Evolutionary conservation across 139 green algal genomes (phyloP), one percentile per base, ranked within the genome.

Genomic region (Chlamydomonas sp.): DNA sequence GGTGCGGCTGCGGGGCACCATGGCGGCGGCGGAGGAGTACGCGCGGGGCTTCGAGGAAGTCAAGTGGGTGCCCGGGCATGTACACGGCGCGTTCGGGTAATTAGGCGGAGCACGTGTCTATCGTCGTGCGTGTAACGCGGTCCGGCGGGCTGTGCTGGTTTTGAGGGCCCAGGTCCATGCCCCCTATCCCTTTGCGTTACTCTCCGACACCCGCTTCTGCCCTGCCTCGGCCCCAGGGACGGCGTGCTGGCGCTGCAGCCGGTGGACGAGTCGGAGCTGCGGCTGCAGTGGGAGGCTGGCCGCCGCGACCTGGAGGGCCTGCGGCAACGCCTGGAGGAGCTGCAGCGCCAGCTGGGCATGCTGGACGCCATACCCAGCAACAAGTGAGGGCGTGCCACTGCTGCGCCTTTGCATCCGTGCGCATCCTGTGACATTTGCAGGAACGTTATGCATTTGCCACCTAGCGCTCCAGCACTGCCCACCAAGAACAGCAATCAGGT

Each of bases 1-100:
- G 14, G 77, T 83, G 8, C 77, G 85, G 16, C 77, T 94, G 73
- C 15, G 76, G 63, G n/a, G 31, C 5, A 85, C 88, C 7, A 91
- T 96, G 69, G 84, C 90, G 31, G 64, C 78, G 58, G 91, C 89
- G 62, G 91, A 94, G 66, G 64, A 75, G 62, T 91, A 91, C 78
- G 91, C 89, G 80, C 77, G 75, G 17, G 82, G 88, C 6, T 93
- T 91, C 63, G 49, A 63, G 20, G 49, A 60, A 1, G 93, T 92
- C 89, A 91, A 86, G 88, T 91, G 71, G 20, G 78, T 66, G 71
- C 20, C 17, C 1, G 20, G 4, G 69, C 2, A 20, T 57, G 69
- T n/a, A n/a, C n/a, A n/a, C n/a, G n/a, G n/a, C n/a, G n/a, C n/a
- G n/a, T n/a, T n/a, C n/a, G n/a, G n/a, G n/a, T n/a, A n/a, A n/a